phyloP scores from a whole-genome alignment of 371 early-diverging fungal species.

The Thermomucor indicae-seudaticae region DNA sequence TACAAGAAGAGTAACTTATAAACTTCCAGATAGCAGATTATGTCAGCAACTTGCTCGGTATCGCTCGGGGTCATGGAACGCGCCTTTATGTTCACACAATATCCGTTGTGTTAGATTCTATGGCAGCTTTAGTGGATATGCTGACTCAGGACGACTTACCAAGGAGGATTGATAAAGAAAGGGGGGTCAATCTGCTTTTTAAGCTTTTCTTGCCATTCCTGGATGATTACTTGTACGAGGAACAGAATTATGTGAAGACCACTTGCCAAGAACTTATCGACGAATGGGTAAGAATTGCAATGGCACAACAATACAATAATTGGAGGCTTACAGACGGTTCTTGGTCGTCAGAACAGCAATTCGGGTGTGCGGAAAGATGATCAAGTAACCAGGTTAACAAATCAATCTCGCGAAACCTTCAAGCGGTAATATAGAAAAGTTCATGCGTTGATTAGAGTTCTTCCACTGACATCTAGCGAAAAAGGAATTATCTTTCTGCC shows the following conservation, averaged over 20 bases:
- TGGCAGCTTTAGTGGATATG: slow-evolving; percentile 37
- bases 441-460: not conserved
- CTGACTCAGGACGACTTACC: slow-evolving; percentile 38
- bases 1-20: too few relatives aligned
- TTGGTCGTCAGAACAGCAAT: not conserved
- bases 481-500: slow-evolving; percentile 46
- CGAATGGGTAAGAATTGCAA: slow-evolving; percentile 41
- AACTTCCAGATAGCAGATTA: slow-evolving; percentile 42
- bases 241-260: slow-evolving; percentile 29
- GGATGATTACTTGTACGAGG: slow-evolving; percentile 64
- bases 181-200: slow-evolving; percentile 51
- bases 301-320: too few relatives aligned
- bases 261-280: slow-evolving; percentile 33
- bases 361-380: slow-evolving; percentile 13
- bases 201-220: slow-evolving; percentile 71
- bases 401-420: slow-evolving; percentile 33
- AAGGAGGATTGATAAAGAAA: slow-evolving; percentile 25
- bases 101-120: slow-evolving; percentile 19
- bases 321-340: too few relatives aligned
- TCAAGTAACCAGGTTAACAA: slow-evolving; percentile 16
- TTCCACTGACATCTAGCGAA: slow-evolving; percentile 11
- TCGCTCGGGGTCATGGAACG: slow-evolving; percentile 27
- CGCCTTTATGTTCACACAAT: slow-evolving; percentile 35
- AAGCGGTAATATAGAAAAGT: slow-evolving; percentile 23
- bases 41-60: slow-evolving; percentile 29